Evolutionary conservation across 257 asterid genomes (phyloP).

Genomic region (Primulina eburnea): DNA sequence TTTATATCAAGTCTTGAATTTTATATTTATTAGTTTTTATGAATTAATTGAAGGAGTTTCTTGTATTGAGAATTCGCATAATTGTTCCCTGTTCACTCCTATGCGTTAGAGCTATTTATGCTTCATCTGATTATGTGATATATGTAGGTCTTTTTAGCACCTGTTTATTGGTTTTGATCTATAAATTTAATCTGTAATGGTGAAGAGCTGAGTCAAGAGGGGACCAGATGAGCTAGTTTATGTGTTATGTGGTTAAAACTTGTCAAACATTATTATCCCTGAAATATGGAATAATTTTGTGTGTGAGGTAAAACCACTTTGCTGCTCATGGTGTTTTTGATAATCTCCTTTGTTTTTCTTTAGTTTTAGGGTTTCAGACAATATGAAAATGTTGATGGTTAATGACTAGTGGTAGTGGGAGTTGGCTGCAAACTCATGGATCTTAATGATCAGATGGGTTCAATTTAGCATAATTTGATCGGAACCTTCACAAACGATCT

Average conservation of each 20-base stretch:
- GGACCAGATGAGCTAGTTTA: background rate
- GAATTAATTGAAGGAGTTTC: background rate
- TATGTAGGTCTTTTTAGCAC: background rate
- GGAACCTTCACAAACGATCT: background rate
- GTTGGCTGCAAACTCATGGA: background rate
- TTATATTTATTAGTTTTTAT: too few species aligned
- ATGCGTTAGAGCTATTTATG: background rate
- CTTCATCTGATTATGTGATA: background rate
- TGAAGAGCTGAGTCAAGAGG: background rate
- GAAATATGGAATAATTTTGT: too few species aligned
- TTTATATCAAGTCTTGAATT: too few species aligned
- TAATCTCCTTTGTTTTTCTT: too few species aligned
- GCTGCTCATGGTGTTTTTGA: too few species aligned
- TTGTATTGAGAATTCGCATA: background rate
- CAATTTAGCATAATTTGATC: background rate
- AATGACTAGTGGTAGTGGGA: background rate
- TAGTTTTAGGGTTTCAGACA: constrained; percentile 4
- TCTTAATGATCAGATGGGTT: background rate
- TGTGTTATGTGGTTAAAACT: background rate
- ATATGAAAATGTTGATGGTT: background rate
- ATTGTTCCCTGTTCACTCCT: background rate
- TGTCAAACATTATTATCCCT: background rate
- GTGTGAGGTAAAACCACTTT: too few species aligned
- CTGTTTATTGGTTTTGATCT: background rate
- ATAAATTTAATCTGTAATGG: too few species aligned